Evolutionary conservation across 1,284 basidiomycete genomes (phyloP).

Genomic region (Sanghuangporus weigelae): DNA sequence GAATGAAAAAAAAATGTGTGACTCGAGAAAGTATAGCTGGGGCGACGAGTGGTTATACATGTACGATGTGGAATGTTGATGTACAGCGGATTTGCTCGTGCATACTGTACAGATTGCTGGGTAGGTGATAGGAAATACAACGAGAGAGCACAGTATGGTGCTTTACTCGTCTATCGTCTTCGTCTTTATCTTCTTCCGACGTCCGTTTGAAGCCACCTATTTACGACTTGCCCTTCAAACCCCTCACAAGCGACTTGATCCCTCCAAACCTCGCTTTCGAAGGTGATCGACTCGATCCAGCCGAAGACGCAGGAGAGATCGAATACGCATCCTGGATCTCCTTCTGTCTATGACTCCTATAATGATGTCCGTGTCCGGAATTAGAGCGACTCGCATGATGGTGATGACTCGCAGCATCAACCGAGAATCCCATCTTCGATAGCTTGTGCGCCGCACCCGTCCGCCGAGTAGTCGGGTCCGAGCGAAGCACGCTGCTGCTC

Average conservation of each 20-base stretch:
- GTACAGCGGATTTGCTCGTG: no score
- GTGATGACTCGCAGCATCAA: constrained; percentile 7
- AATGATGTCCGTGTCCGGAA: not conserved
- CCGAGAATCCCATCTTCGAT: constrained; percentile 15
- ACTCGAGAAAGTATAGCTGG: no score
- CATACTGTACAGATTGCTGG: no score
- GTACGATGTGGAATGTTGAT: no score
- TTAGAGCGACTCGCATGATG: not conserved
- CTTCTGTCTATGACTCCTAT: not conserved
- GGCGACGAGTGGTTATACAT: no score
- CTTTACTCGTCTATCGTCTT: no score
- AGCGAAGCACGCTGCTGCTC: not conserved
- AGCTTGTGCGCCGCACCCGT: constrained; percentile 12
- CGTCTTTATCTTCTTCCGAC: no score
- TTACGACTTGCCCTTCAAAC: constrained; percentile 10
- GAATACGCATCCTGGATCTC: not conserved
- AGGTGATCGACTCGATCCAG: constrained; percentile 5
- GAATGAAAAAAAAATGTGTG: no score
- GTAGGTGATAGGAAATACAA: no score
- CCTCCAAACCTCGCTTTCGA: constrained; percentile 15
- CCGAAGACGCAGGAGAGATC: constrained; percentile 1
- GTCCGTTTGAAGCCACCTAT: no score
- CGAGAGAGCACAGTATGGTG: no score
- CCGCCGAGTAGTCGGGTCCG: not conserved
- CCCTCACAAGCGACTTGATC: constrained; percentile 14